phyloP scores from a whole-genome alignment of 768 basidiomycete species.

The Mycena albidolilacea region DNA sequence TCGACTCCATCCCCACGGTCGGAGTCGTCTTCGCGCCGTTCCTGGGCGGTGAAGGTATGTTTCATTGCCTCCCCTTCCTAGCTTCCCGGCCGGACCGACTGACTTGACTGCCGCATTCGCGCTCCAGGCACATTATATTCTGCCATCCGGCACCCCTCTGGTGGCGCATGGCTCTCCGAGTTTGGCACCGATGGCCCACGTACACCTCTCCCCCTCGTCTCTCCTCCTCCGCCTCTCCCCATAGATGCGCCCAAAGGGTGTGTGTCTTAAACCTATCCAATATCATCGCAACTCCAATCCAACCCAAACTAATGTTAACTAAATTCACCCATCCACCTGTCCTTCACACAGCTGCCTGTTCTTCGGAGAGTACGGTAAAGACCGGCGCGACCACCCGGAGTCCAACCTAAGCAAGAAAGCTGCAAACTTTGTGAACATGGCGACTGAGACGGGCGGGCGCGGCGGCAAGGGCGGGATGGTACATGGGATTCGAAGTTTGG shows the following conservation, averaged over 20 bases:
- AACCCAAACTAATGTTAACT: background rate
- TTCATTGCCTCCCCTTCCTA: background rate
- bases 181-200: constrained; percentile 40
- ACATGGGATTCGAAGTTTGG: constrained; percentile 44
- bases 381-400: constrained; percentile 42
- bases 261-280: background rate
- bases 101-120: no score
- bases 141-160: constrained; percentile 44
- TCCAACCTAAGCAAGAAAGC: constrained; percentile 43
- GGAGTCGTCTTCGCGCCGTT: constrained; percentile 46
- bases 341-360: constrained; percentile 39
- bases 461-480: constrained; percentile 46
- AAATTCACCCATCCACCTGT: background rate
- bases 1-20: constrained; percentile 42
- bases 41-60: constrained; percentile 43
- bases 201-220: constrained; percentile 40
- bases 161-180: constrained; percentile 45
- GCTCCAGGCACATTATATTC: constrained; percentile 43
- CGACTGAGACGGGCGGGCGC: constrained; percentile 43
- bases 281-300: no score
- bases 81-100: no score
- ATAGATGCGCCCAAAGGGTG: constrained; percentile 45
- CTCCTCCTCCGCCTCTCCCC: constrained; percentile 44
- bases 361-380: constrained; percentile 46
- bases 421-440: constrained; percentile 45